Percentiles rank a stretch among this genome's conserved stretches.
phyloP scores from a whole-genome alignment of 129 eudicot species.

The Centella asiatica region DNA sequence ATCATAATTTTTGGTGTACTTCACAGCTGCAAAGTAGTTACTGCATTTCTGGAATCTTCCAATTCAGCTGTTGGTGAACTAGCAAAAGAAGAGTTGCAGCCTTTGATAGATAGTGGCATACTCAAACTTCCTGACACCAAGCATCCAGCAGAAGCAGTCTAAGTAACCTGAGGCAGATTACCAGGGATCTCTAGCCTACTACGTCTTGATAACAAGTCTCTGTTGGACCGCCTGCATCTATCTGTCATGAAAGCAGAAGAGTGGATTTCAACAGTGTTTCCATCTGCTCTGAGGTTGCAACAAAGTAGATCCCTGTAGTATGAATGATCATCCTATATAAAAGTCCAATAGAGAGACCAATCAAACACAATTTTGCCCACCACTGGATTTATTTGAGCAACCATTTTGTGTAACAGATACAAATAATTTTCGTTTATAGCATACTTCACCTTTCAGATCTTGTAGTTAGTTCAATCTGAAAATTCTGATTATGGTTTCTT shows the following conservation, averaged over 20 bases:
- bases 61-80: slow-evolving; percentile 38
- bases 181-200: neutral
- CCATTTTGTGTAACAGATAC: slow-evolving; percentile 4
- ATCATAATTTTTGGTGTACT: neutral
- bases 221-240: neutral
- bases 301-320: neutral
- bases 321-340: neutral
- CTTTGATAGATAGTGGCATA: slow-evolving; percentile 49
- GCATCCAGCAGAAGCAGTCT: slow-evolving; percentile 18
- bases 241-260: neutral
- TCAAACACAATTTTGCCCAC: neutral
- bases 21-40: slow-evolving; percentile 37
- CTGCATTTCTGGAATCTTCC: slow-evolving; percentile 55
- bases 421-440: neutral
- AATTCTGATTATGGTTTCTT: neutral
- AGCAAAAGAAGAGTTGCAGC: slow-evolving; percentile 71
- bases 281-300: too few species aligned
- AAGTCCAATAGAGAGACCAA: neutral
- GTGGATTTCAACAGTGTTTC: neutral
- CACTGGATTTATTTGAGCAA: neutral
- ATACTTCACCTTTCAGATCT: too few species aligned
- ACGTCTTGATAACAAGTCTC: neutral
- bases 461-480: neutral
- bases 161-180: slow-evolving; percentile 4
- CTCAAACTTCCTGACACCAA: slow-evolving; percentile 43